Evolutionary conservation across 495 filamentous ascomycete genomes (phyloP).

Genomic region (Hypoxylon crocopeplum): DNA sequence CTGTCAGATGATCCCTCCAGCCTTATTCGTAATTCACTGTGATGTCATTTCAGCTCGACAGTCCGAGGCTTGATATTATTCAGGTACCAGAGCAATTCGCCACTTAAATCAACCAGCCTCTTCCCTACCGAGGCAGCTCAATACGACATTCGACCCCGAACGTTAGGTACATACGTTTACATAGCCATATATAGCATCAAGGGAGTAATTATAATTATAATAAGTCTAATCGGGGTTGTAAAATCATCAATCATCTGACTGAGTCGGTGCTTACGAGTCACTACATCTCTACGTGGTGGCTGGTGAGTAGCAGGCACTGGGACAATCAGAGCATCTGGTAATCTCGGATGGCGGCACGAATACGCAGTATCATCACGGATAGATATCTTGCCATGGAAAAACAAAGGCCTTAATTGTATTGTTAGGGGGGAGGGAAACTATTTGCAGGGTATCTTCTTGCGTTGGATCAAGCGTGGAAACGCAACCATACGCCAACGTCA

Average conservation of each 20-base stretch:
- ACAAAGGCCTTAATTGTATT: slow-evolving; percentile 17
- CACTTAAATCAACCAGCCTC: slow-evolving; percentile 27
- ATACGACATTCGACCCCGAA: not conserved
- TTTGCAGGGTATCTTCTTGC: slow-evolving; percentile 40
- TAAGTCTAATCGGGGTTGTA: no score
- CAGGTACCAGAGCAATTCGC: not conserved
- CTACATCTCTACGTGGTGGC: no score
- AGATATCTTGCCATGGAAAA: no score
- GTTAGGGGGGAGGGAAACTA: slow-evolving; percentile 17
- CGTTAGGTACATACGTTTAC: no score
- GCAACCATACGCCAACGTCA: slow-evolving; percentile 43
- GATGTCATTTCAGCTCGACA: slow-evolving; percentile 38
- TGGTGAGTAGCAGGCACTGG: no score
- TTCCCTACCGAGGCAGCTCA: slow-evolving; percentile 1
- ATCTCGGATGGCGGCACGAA: no score
- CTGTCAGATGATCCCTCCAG: slow-evolving; percentile 28
- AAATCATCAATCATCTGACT: no score
- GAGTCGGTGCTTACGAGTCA: no score
- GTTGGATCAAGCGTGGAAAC: slow-evolving; percentile 35
- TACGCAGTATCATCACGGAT: no score
- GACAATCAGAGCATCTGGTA: no score
- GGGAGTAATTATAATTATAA: no score
- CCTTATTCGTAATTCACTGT: slow-evolving; percentile 20
- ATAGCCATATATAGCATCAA: no score
- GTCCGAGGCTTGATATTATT: not conserved